phyloP scores from a whole-genome alignment of 1,284 basidiomycete species.

The Ceratobasidium sp. region DNA sequence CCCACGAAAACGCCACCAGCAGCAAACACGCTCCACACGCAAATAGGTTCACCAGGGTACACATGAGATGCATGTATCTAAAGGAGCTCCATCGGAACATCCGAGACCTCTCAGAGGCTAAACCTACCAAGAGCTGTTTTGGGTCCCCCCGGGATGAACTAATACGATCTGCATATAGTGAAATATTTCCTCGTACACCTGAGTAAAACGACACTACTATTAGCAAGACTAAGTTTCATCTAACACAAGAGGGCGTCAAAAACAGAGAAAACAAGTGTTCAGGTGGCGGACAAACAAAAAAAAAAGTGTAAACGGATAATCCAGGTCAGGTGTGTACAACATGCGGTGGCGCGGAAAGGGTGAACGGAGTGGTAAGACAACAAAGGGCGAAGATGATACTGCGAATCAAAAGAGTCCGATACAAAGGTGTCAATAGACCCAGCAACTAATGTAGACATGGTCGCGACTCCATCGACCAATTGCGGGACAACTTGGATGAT shows the following conservation, averaged over 20 bases:
- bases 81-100: too few species aligned
- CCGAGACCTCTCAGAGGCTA: too few species aligned
- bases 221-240: background rate
- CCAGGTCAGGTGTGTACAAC: background rate
- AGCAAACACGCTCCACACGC: too few species aligned
- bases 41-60: too few species aligned
- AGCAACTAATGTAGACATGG: slow-evolving; percentile 35
- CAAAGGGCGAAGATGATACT: background rate
- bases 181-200: too few species aligned
- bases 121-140: too few species aligned
- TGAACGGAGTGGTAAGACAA: background rate
- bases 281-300: background rate
- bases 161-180: too few species aligned
- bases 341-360: background rate
- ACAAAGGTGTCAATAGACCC: background rate
- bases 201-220: background rate
- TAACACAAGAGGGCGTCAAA: background rate
- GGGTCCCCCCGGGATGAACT: too few species aligned
- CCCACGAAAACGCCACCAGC: too few species aligned
- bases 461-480: too few species aligned
- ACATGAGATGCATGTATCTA: too few species aligned
- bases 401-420: background rate
- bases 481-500: background rate
- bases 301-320: background rate
- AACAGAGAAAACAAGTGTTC: background rate